Evolutionary conservation across 441 rosid genomes (phyloP).

Genomic region (Populus trichocarpa): DNA sequence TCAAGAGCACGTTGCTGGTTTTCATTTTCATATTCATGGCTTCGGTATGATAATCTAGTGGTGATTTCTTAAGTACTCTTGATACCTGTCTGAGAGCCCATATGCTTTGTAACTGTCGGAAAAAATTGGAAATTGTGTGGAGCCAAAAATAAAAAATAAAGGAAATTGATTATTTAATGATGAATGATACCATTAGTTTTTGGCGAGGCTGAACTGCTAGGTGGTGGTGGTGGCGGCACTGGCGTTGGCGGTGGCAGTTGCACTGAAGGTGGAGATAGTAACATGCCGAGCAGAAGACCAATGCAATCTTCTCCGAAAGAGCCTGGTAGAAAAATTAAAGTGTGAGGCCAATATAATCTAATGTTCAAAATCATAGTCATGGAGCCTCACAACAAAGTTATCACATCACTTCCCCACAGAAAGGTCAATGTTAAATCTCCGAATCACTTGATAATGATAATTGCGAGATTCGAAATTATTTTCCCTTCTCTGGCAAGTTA

Average conservation of each 20-base stretch:
- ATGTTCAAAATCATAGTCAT: not conserved
- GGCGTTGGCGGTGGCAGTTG: not conserved
- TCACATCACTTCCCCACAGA: not conserved
- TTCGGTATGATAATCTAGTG: too few species aligned
- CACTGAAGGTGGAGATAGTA: not conserved
- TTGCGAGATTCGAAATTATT: too few species aligned
- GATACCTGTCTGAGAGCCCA: too few species aligned
- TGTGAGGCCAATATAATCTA: not conserved
- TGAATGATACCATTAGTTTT: not conserved
- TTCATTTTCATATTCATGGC: too few species aligned
- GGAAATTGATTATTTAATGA: not conserved
- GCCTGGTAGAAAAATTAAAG: conserved; percentile 20
- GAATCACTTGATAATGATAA: too few species aligned
- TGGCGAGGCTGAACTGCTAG: conserved; percentile 1
- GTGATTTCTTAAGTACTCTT: too few species aligned
- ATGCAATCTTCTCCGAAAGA: conserved; percentile 34
- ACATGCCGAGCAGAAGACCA: conserved; percentile 10
- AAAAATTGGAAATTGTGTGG: too few species aligned
- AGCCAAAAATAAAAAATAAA: not conserved
- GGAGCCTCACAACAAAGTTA: not conserved
- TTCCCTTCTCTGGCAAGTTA: too few species aligned
- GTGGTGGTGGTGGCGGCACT: not conserved
- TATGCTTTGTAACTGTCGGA: too few species aligned
- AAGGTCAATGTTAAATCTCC: not conserved
- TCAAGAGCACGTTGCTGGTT: too few species aligned